These are phyloP conservation scores for Nannizzia gypsea DNA, from an alignment of 2,329 filamentous ascomycete species.

Conservation along the genomic window DNA sequence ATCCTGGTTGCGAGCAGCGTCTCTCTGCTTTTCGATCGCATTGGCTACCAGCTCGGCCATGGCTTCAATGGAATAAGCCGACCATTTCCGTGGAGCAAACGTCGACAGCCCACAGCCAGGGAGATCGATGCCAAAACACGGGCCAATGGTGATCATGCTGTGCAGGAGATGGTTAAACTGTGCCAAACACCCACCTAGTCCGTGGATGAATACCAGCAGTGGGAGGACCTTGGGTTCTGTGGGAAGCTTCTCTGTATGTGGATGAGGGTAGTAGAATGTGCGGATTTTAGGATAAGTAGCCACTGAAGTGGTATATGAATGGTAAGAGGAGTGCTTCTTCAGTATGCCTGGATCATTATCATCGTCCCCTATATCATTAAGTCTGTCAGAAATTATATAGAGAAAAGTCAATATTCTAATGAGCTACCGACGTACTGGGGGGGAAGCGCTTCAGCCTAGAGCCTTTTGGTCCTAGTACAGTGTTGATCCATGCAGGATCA, in stretches of 20 bases:
- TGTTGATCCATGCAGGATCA: no score
- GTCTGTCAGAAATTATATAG: neutral
- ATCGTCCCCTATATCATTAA: slow-evolving; percentile 4
- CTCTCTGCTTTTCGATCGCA: slow-evolving; percentile 62
- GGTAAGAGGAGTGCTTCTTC: slow-evolving; percentile 59
- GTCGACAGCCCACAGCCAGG: slow-evolving; percentile 77
- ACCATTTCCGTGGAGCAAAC: slow-evolving; percentile 59
- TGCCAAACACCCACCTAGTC: slow-evolving; percentile 78
- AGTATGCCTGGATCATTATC: slow-evolving; percentile 66
- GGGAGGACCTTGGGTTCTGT: slow-evolving; percentile 61
- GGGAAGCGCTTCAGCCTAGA: no score
- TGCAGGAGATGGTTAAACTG: slow-evolving; percentile 76
- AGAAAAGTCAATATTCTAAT: no score
- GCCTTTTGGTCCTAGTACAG: no score
- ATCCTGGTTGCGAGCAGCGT: slow-evolving; percentile 52
- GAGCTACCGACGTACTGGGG: no score
- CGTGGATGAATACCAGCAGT: slow-evolving; percentile 81
- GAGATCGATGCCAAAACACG: slow-evolving; percentile 78
- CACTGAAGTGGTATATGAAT: slow-evolving; percentile 58
- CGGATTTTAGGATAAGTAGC: slow-evolving; percentile 64
- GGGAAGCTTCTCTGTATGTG: slow-evolving; percentile 70
- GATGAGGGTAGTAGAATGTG: slow-evolving; percentile 72
- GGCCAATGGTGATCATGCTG: slow-evolving; percentile 69
- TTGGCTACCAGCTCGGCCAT: slow-evolving; percentile 62
- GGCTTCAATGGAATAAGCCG: slow-evolving; percentile 66